Evolutionary conservation across 2,329 filamentous ascomycete genomes (phyloP).

Genomic region (Colletotrichum trifolii): DNA sequence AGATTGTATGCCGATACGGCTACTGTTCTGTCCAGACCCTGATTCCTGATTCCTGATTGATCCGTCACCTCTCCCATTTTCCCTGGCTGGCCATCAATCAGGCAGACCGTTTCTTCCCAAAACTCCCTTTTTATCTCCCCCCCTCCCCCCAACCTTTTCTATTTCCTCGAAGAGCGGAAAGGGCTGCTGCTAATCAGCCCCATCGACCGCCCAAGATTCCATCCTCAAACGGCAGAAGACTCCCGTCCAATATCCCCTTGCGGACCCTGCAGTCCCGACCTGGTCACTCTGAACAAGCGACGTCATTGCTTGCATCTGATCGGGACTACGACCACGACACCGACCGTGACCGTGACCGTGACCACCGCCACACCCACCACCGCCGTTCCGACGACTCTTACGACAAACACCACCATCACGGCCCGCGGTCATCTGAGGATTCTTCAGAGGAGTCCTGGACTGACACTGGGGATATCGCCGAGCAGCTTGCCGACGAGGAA

Average conservation of each 20-base stretch:
- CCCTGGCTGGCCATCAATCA: constrained; percentile 13
- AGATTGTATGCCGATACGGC: constrained; percentile 13
- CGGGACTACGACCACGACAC: constrained; percentile 50
- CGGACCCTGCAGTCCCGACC: constrained; percentile 70
- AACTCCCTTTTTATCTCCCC: constrained; percentile 46
- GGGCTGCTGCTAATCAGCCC: constrained; percentile 85
- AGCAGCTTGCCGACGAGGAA: constrained; percentile 87
- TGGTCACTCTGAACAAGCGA: constrained; percentile 52
- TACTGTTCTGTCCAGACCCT: constrained; percentile 18
- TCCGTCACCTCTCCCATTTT: constrained; percentile 16
- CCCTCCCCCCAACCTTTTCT: constrained; percentile 42
- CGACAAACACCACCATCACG: constrained; percentile 58
- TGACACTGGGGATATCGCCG: constrained; percentile 93
- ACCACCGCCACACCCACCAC: constrained; percentile 52
- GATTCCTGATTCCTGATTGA: constrained; percentile 9
- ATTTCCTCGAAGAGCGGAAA: constrained; percentile 60
- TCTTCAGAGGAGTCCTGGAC: constrained; percentile 84
- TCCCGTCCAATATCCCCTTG: constrained; percentile 87
- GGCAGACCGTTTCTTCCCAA: constrained; percentile 36
- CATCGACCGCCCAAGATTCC: constrained; percentile 84
- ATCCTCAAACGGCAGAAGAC: constrained; percentile 74
- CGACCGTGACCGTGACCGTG: constrained; percentile 53
- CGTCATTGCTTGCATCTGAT: constrained; percentile 56
- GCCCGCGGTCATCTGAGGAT: constrained; percentile 59
- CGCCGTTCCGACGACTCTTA: constrained; percentile 43